A percentile compares a stretch with the other conserved stretches of the same genome.
Evolutionary conservation across 2,329 filamentous ascomycete species (phyloP).

Genomic region (Aspergillus fructus): DNA sequence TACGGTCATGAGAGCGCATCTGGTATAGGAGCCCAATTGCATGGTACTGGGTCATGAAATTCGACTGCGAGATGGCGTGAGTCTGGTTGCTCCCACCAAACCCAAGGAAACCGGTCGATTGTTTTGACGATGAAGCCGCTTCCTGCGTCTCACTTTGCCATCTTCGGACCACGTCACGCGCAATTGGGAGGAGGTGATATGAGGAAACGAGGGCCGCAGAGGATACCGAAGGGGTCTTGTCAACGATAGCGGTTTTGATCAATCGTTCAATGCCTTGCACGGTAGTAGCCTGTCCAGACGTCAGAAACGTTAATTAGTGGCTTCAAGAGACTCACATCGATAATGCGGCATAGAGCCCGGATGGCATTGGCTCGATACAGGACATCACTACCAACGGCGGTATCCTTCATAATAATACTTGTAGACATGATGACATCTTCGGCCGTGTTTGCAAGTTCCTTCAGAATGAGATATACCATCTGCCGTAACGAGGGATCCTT

Average conservation of each 20-base stretch:
- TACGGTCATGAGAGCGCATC: slow-evolving; percentile 95
- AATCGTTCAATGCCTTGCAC: slow-evolving; percentile 97
- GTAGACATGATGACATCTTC: slow-evolving; percentile 99
- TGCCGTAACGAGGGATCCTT: slow-evolving; percentile 97
- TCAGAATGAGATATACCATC: slow-evolving; percentile 98
- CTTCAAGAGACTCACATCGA: slow-evolving; percentile 65
- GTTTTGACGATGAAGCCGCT: slow-evolving; percentile 86
- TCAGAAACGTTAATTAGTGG: slow-evolving; percentile 14
- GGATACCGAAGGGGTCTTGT: slow-evolving; percentile 96
- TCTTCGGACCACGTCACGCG: slow-evolving; percentile 88
- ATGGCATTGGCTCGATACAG: slow-evolving; percentile 96
- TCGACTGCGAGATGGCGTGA: slow-evolving; percentile 74
- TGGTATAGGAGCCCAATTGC: slow-evolving; percentile 96
- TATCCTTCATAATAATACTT: slow-evolving; percentile 99
- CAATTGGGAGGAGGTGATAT: slow-evolving; percentile 95
- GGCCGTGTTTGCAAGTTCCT: slow-evolving; percentile 91
- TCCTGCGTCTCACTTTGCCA: slow-evolving; percentile 99
- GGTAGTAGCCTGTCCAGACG: slow-evolving; percentile 68
- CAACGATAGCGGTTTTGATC: slow-evolving; percentile 98
- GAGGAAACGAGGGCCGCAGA: slow-evolving; percentile 95
- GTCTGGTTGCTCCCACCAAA: slow-evolving; percentile 78
- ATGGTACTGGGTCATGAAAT: slow-evolving; percentile 98
- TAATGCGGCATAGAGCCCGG: slow-evolving; percentile 90
- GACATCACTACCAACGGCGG: slow-evolving; percentile 88
- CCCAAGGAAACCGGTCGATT: slow-evolving; percentile 84